A percentile compares a stretch with the other conserved stretches of the same genome.
phyloP scores from a whole-genome alignment of 2,329 filamentous ascomycete species.

The Aureobasidium musti region DNA sequence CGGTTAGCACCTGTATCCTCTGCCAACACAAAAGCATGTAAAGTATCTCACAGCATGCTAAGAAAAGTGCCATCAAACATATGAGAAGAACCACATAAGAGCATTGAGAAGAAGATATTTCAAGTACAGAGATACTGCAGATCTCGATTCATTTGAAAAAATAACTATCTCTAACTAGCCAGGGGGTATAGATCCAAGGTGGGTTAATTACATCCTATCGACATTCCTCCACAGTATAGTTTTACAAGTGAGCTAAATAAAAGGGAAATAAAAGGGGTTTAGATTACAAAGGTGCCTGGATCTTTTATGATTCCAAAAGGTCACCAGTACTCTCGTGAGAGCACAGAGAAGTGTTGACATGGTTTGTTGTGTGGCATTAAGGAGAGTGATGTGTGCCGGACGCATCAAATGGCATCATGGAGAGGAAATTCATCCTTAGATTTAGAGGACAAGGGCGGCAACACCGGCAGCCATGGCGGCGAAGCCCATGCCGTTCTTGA shows the following conservation, averaged over 20 bases:
- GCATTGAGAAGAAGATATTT: too few relatives aligned
- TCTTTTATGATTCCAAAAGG: too few relatives aligned
- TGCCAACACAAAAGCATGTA: too few relatives aligned
- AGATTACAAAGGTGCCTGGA: background rate
- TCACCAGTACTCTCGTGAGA: too few relatives aligned
- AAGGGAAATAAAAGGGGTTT: background rate
- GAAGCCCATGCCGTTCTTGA: slow-evolving; percentile 25
- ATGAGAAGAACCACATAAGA: too few relatives aligned
- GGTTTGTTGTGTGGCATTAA: background rate
- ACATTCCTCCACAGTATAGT: background rate
- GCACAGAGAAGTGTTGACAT: background rate
- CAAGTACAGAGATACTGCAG: slow-evolving; percentile 1
- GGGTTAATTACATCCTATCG: slow-evolving; percentile 5
- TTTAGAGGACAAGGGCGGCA: slow-evolving; percentile 25
- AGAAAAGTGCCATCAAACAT: too few relatives aligned
- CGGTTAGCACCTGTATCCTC: too few relatives aligned
- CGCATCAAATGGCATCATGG: slow-evolving; percentile 10
- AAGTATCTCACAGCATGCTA: too few relatives aligned
- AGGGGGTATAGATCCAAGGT: background rate
- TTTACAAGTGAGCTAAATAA: slow-evolving; percentile 8
- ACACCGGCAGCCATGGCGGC: slow-evolving; percentile 26
- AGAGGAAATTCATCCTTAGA: background rate
- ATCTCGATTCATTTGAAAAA: background rate
- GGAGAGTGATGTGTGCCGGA: slow-evolving; percentile 19
- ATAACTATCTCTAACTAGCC: background rate